Evolutionary conservation across 805 yeast genomes (phyloP).

Genomic region (Saccharomycopsis lassenensis): DNA sequence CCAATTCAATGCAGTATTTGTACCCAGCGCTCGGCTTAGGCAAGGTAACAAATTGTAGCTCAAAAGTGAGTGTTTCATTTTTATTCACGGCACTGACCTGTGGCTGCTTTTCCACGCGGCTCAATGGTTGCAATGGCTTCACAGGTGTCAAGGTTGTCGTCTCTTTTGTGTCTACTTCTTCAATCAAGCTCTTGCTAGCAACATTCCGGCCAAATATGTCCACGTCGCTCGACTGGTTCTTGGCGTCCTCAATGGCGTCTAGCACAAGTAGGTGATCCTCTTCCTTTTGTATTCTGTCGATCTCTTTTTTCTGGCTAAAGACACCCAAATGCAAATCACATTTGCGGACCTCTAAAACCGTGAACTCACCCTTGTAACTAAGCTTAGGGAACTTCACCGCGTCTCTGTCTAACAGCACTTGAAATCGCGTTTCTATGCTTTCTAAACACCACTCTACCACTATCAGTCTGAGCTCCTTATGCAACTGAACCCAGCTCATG

Average conservation of each 20-base stretch:
- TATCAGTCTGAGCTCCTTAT: constrained; percentile 49
- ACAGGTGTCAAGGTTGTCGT: constrained; percentile 2
- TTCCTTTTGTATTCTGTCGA: constrained; percentile 23
- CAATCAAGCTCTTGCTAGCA: constrained; percentile 29
- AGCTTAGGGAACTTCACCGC: constrained; percentile 56
- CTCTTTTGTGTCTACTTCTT: constrained; percentile 34
- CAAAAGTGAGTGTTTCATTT: too few relatives aligned
- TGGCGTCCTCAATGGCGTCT: constrained; percentile 13
- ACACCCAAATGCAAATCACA: constrained; percentile 32
- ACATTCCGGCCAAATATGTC: constrained; percentile 17
- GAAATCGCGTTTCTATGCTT: constrained; percentile 48
- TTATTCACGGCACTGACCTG: too few relatives aligned
- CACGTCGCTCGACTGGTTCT: constrained; percentile 2
- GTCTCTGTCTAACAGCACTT: constrained; percentile 49
- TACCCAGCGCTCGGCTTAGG: too few relatives aligned
- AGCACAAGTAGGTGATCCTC: constrained; percentile 23
- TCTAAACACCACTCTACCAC: constrained; percentile 79
- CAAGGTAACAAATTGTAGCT: too few relatives aligned
- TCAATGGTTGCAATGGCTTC: too few relatives aligned
- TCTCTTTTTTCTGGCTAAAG: constrained; percentile 27
- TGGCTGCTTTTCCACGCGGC: too few relatives aligned
- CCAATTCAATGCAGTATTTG: too few relatives aligned
- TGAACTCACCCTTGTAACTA: constrained; percentile 46
- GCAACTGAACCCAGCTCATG: constrained; percentile 48
- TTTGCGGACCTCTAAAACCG: constrained; percentile 30